Percentiles rank a stretch among this genome's conserved stretches.
These are phyloP conservation scores for Cryphonectria carpinicola DNA, from an alignment of 2,329 filamentous ascomycete species.

Conservation along the genomic window DNA sequence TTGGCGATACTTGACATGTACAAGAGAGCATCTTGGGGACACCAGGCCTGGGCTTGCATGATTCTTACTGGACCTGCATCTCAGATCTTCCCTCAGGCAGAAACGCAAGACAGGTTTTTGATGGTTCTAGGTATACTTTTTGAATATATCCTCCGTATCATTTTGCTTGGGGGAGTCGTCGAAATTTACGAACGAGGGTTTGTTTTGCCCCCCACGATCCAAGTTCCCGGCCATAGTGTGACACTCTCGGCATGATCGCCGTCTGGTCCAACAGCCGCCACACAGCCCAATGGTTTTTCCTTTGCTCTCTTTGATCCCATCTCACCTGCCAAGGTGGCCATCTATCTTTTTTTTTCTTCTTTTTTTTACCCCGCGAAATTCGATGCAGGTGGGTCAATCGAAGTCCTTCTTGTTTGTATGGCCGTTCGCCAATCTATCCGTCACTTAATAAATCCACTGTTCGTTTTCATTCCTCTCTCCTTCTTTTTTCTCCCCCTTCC, in stretches of 20 bases:
- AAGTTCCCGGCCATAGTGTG: slow-evolving; percentile 14
- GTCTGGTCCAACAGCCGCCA: slow-evolving; percentile 8
- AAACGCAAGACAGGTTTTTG: not conserved
- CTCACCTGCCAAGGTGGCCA: slow-evolving; percentile 8
- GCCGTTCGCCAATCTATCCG: not conserved
- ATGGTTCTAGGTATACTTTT: not conserved
- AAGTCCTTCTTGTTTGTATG: slow-evolving; percentile 6
- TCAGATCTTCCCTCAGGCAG: not conserved
- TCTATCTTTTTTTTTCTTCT: not conserved
- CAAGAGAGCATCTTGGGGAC: not conserved
- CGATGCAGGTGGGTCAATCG: slow-evolving; percentile 5
- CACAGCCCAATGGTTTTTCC: slow-evolving; percentile 1
- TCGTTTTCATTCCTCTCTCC: slow-evolving; percentile 2
- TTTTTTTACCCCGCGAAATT: not conserved
- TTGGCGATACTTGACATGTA: not conserved
- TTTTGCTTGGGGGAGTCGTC: no score
- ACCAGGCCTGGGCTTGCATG: not conserved
- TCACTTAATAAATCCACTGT: slow-evolving; percentile 16
- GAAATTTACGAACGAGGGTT: not conserved
- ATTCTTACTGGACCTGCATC: not conserved
- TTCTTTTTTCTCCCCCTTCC: not conserved
- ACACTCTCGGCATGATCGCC: slow-evolving; percentile 23
- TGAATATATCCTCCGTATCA: not conserved
- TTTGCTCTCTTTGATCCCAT: not conserved
- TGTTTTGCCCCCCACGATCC: not conserved